Percentiles rank a stretch among this genome's conserved stretches.
Evolutionary conservation across 163 green algal genomes (phyloP).

Genomic region (Trebouxia gelatinosa): DNA sequence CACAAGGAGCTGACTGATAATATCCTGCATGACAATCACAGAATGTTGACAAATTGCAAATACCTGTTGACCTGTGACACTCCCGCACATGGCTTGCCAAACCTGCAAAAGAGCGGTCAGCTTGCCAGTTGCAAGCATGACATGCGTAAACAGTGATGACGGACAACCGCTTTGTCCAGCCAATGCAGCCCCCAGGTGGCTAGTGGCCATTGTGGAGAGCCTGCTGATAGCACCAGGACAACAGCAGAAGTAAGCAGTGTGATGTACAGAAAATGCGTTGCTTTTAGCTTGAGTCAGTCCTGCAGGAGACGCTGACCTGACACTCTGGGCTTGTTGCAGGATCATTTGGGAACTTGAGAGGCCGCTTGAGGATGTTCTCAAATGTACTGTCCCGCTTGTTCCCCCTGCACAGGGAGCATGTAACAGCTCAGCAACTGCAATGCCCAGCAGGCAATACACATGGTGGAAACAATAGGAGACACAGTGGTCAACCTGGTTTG

Average conservation of each 20-base stretch:
- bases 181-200: too few relatives aligned
- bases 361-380: slow-evolving; percentile 80
- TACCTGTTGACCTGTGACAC: background rate
- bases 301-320: slow-evolving; percentile 31
- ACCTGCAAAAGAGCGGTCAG: background rate
- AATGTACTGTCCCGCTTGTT: slow-evolving; percentile 82
- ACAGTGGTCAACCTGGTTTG: background rate
- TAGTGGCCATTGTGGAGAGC: background rate
- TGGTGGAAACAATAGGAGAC: background rate
- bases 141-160: background rate
- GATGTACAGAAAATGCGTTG: background rate
- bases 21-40: slow-evolving; percentile 44
- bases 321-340: slow-evolving; percentile 34
- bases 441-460: background rate
- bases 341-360: slow-evolving; percentile 52
- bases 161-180: too few relatives aligned
- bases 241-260: too few relatives aligned
- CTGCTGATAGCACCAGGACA: background rate
- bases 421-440: background rate
- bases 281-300: background rate
- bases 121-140: background rate
- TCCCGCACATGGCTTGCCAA: background rate
- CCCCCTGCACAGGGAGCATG: slow-evolving; percentile 34
- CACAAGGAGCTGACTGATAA: slow-evolving; percentile 81
- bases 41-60: background rate